Percentiles rank a stretch among this genome's conserved stretches.
Conservation (phyloP, 805 yeast genomes). For the Komagataella ulmi region DNA sequence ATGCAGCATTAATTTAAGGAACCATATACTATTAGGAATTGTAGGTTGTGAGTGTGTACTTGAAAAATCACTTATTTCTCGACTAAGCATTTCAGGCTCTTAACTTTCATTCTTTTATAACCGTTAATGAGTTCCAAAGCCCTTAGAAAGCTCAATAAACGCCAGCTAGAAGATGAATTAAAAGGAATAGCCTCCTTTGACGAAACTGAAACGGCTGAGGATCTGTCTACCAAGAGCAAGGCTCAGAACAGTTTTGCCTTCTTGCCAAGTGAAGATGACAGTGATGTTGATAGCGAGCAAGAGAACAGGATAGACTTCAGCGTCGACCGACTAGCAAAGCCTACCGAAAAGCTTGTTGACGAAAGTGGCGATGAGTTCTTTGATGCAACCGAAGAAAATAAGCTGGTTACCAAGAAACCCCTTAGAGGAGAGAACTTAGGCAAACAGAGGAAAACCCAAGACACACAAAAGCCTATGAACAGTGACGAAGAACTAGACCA, state of each 20-base stretch:
- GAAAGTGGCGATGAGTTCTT: neutral
- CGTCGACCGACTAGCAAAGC: neutral
- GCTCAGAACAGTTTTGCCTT: neutral
- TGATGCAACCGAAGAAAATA: neutral
- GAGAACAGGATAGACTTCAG: neutral
- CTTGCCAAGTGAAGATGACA: slow-evolving; percentile 1
- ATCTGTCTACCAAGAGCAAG: neutral
- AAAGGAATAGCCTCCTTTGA: slow-evolving; percentile 5
- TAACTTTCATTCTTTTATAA: neutral
- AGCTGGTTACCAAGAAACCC: neutral
- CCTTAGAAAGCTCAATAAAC: slow-evolving; percentile 26
- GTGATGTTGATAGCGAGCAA: neutral
- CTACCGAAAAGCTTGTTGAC: neutral
- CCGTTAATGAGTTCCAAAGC: slow-evolving; percentile 35
- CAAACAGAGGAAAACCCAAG: slow-evolving; percentile 8
- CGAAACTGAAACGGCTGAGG: slow-evolving; percentile 1
- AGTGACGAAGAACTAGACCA: slow-evolving; percentile 49
- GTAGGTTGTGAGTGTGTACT: too few relatives aligned
- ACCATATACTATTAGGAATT: too few relatives aligned
- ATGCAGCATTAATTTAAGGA: neutral
- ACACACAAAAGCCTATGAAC: slow-evolving; percentile 11
- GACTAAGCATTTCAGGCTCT: neutral
- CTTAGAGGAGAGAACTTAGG: slow-evolving; percentile 5
- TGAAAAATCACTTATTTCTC: neutral
- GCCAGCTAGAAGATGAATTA: slow-evolving; percentile 11